Conservation (phyloP, 345 rosid species). For the Ceriops zippeliana region DNA sequence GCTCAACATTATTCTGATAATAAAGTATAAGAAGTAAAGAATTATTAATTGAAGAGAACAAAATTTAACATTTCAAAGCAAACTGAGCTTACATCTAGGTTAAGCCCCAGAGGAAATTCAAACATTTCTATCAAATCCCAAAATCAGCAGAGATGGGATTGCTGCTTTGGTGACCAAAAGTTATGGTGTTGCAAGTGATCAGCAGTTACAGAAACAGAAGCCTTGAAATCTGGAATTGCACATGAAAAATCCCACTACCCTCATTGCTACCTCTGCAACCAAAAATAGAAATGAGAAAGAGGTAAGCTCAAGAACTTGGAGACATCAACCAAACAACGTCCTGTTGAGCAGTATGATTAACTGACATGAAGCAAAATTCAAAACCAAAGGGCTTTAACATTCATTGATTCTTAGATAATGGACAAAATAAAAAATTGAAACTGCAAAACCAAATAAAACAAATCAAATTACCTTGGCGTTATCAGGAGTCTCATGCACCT, state of each 20-base stretch:
- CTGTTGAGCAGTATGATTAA: neutral
- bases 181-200: conserved; percentile 24
- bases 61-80: conserved; percentile 30
- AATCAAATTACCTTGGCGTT: conserved; percentile 46
- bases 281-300: neutral
- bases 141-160: conserved; percentile 18
- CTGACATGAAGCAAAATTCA: too few species aligned
- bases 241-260: neutral
- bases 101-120: conserved; percentile 25
- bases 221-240: conserved; percentile 11
- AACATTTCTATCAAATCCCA: conserved; percentile 25
- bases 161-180: conserved; percentile 16
- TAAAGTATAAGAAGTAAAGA: conserved; percentile 20
- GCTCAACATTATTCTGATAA: conserved; percentile 35
- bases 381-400: too few species aligned
- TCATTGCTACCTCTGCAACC: conserved; percentile 37
- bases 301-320: neutral
- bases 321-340: neutral
- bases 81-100: conserved; percentile 23
- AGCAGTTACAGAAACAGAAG: conserved; percentile 19
- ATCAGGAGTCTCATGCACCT: conserved; percentile 52
- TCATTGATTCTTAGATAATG: too few species aligned
- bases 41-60: conserved; percentile 25
- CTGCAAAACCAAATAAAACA: neutral
- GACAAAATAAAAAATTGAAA: conserved; percentile 1